These are phyloP conservation scores for Radiomyces spectabilis DNA, from an alignment of 192 early-diverging fungal genomes.

Conservation along the genomic window DNA sequence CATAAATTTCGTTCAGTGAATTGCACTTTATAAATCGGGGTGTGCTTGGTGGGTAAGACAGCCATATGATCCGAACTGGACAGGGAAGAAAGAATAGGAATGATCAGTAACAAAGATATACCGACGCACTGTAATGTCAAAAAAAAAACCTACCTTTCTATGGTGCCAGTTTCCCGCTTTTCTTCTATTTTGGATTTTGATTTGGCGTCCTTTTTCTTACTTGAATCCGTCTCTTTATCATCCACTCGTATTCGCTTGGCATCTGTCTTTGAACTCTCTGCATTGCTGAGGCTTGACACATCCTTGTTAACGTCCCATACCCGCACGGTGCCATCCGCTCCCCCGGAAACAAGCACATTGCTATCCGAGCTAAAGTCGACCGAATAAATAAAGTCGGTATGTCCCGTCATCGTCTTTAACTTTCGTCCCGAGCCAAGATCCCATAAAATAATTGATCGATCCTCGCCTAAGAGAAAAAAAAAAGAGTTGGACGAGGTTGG, in stretches of 20 bases:
- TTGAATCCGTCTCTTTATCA: not conserved
- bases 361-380: conserved; percentile 83
- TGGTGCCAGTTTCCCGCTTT: not conserved
- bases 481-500: not conserved
- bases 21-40: conserved; percentile 78
- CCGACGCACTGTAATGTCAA: too few relatives aligned
- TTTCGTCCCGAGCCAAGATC: conserved; percentile 79
- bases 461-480: conserved; percentile 52
- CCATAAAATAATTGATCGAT: conserved; percentile 78
- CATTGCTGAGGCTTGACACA: not conserved
- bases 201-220: not conserved
- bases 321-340: conserved; percentile 84
- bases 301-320: conserved; percentile 82
- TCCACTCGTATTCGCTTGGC: not conserved
- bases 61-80: conserved; percentile 50
- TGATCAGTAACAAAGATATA: not conserved
- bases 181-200: not conserved
- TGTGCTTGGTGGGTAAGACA: conserved; percentile 84
- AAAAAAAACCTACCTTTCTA: conserved; percentile 7
- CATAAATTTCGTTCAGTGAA: conserved; percentile 84
- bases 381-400: conserved; percentile 78
- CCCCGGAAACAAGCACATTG: conserved; percentile 72
- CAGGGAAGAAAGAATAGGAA: not conserved
- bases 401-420: conserved; percentile 81
- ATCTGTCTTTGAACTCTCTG: not conserved